Base-by-base conservation (phyloP, 2,329 filamentous ascomycete genomes). In the Colletotrichum sp. region DNA sequence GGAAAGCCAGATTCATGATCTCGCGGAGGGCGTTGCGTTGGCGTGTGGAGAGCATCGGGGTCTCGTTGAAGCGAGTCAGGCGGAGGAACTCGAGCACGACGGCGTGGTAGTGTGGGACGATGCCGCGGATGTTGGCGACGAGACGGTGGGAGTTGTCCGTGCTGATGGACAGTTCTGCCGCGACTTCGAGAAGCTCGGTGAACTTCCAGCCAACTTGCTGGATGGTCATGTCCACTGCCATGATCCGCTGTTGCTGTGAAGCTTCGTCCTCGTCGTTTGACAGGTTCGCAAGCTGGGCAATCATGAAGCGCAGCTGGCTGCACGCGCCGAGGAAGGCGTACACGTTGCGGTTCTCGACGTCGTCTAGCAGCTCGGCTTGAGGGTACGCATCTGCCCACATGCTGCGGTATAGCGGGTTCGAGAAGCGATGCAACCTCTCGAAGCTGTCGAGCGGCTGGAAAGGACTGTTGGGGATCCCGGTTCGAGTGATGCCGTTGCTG, bases 61-160 rank as follows among this genome's bases (percentile, higher is more conserved):
- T 39, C 8, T 65, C 66, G 59, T 67, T 77, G 77, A 67, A 72
- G 36, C 71, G 57, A 26, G 74, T 76, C 59, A 81, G 16, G 14
- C 81, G 80, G 57, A 80, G 76, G 57, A 80, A 82, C 28, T 84
- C 82, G 0, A 85, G 79, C 18, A 84, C 75, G 7, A 80, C 78
- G n/a, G 83, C 82, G 69, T 85, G 80, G 48, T 84, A 85, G 34
- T 82, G 78, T 1, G 84, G 83, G 8, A 85, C 81, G 14, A 85
- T 82, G 18, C 79, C 79, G 12, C 83, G 82, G 48, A 85, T 82
- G 30, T 85, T 85, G 21, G 80, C 80, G 0, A 83, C 80, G 1
- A 85, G 77, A 1, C 83, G 80, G 18, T 83, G 79, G 3, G 80
- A 77, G 74, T 78, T 81, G 60, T 81, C 78, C 7, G 81, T 81